Conservation (phyloP, 106 monocot species). For the Iris macrosiphon region DNA sequence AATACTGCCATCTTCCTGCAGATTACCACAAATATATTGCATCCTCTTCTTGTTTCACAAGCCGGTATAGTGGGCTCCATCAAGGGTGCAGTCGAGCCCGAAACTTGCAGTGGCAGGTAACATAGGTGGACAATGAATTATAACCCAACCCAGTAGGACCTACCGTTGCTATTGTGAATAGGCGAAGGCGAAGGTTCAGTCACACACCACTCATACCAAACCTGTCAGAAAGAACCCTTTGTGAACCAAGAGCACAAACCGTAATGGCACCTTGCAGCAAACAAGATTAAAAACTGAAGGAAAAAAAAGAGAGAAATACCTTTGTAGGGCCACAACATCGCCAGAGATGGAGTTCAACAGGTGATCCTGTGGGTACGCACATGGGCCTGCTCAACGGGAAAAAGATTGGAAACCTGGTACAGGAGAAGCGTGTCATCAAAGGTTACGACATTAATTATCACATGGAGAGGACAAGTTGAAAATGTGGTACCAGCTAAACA, state of each 20-base stretch:
- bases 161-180: constrained; percentile 43
- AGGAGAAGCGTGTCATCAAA: not conserved
- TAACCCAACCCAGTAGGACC: constrained; percentile 66
- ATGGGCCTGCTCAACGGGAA: constrained; percentile 77
- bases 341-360: constrained; percentile 80
- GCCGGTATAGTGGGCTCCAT: too few species aligned
- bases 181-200: constrained; percentile 32
- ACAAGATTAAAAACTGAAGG: too few species aligned
- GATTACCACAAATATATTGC: too few species aligned
- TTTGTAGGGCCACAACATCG: constrained; percentile 66
- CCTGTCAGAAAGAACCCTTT: constrained; percentile 15
- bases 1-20: too few species aligned
- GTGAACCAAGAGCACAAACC: constrained; percentile 42
- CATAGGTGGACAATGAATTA: too few species aligned
- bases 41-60: too few species aligned
- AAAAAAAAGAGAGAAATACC: constrained; percentile 15
- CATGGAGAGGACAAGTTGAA: too few species aligned
- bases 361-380: constrained; percentile 32
- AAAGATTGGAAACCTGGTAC: constrained; percentile 82
- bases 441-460: not conserved
- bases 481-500: constrained; percentile 91
- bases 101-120: too few species aligned
- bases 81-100: too few species aligned
- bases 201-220: constrained; percentile 71
- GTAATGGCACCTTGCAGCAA: constrained; percentile 43